Evolutionary conservation across 208 protist species (phyloP).

Genomic region (Leishmania aethiopica): DNA sequence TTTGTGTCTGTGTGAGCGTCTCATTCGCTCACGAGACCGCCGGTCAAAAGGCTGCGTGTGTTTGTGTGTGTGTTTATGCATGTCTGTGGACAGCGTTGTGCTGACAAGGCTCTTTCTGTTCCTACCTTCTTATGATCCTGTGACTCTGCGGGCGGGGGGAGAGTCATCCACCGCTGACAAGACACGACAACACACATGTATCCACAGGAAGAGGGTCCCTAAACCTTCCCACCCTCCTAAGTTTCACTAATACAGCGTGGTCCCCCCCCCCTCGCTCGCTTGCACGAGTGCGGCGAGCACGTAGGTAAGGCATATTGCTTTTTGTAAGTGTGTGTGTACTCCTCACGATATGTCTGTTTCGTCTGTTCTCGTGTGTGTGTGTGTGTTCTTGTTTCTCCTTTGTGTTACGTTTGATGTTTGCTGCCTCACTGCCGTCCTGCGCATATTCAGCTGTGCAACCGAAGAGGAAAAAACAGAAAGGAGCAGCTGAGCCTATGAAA

Average conservation of each 20-base stretch:
- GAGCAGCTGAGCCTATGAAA: background rate
- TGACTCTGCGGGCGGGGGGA: background rate
- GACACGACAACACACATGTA: background rate
- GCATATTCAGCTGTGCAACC: background rate
- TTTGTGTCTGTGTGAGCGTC: background rate
- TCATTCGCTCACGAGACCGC: background rate
- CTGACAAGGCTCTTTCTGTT: background rate
- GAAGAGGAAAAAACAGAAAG: background rate
- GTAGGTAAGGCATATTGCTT: background rate
- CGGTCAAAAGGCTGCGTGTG: background rate
- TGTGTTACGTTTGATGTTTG: background rate
- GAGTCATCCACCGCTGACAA: background rate
- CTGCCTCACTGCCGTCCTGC: background rate
- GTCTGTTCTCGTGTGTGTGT: background rate
- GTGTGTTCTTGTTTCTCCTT: background rate
- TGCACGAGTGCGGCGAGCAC: background rate
- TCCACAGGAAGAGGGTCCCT: background rate
- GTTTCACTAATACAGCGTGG: background rate
- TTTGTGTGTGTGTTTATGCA: background rate
- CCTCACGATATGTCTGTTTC: constrained; percentile 1
- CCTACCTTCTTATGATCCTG: background rate
- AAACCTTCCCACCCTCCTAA: background rate
- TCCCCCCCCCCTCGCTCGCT: background rate
- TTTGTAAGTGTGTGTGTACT: background rate
- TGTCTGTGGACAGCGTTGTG: background rate